Evolutionary conservation across 140 eudicot genomes (phyloP).

Genomic region (Ambrosia hybrid): DNA sequence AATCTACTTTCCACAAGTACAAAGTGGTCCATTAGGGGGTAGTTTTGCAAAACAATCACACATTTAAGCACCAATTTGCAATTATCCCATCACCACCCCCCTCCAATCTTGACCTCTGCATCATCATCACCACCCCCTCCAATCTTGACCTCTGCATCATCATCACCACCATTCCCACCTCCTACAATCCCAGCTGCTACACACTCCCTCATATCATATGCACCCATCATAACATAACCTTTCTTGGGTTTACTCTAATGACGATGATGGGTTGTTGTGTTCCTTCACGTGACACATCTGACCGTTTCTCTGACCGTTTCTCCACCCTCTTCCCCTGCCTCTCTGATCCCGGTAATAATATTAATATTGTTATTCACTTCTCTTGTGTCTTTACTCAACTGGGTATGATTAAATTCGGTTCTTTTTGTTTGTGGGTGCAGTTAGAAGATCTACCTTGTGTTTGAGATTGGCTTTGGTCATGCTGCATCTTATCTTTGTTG

Average conservation of each 20-base stretch:
- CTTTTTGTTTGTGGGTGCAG: slow-evolving; percentile 24
- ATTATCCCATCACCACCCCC: slow-evolving; percentile 21
- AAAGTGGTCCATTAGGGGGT: background rate
- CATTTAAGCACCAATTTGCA: background rate
- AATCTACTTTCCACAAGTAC: too few relatives aligned
- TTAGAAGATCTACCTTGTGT: slow-evolving; percentile 47
- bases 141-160: slow-evolving; percentile 21
- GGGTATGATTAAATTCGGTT: background rate
- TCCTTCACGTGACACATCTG: slow-evolving; percentile 46
- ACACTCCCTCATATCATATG: too few relatives aligned
- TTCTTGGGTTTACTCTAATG: slow-evolving; percentile 25
- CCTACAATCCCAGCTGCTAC: too few relatives aligned
- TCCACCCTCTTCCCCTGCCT: slow-evolving; percentile 68
- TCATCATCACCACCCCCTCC: slow-evolving; percentile 9
- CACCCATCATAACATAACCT: background rate
- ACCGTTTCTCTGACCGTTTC: slow-evolving; percentile 61
- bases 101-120: background rate
- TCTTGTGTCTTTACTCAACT: background rate
- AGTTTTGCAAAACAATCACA: background rate
- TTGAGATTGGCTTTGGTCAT: slow-evolving; percentile 39
- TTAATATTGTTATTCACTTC: too few relatives aligned
- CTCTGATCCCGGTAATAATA: slow-evolving; percentile 72
- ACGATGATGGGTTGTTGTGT: slow-evolving; percentile 46
- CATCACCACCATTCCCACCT: background rate
- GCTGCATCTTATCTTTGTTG: slow-evolving; percentile 41